Base-by-base conservation (phyloP, 352 stramenopile species). In the Globisporangium apiculatum region DNA sequence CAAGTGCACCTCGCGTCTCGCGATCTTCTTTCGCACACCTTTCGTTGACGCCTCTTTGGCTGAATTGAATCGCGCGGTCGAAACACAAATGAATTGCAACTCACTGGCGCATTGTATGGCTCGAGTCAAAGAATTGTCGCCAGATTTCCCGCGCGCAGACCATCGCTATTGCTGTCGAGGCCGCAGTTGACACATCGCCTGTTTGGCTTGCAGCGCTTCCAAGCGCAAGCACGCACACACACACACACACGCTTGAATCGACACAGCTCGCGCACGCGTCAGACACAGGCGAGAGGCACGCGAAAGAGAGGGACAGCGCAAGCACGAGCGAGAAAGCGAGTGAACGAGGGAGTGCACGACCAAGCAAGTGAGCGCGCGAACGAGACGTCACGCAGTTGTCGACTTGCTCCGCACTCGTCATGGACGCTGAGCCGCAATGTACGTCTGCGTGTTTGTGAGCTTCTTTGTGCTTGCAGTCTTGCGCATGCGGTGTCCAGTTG, bases 341-440 rank as follows among this genome's bases (percentile, higher is more conserved):
- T 31, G 24, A 31, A 31, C 24, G 24, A 31, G 24, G 24, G 24
- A 31, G 24, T 31, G 24, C 24, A 31, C 24, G 24, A 31, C 24
- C 24, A 31, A 31, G 24, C 24, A 31, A 31, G 24, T 31, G 1
- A 31, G 24, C 24, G 24, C 24, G 24, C 24, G 24, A 31, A 31
- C 24, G 24, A 31, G 24, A 31, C 24, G 24, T 31, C 24, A 31
- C 15, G 46, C 46, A 17, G 46, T 14, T n/a, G 46, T 37, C 52
- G 14, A 24, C 41, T 41, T 31, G 11, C 41, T 36, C 5, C 46
- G 46, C 45, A 43, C 18, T 31, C 38, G 36, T 35, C 18, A 60
- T 60, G 45, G 45, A 53, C 46, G 5, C 47, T 45, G 36, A n/a
- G 37, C 38, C 35, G 8, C 17, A 31, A 55, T 24, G 53, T 51